phyloP scores from a whole-genome alignment of 1,284 basidiomycete species.

The Ganoderma multipileum region DNA sequence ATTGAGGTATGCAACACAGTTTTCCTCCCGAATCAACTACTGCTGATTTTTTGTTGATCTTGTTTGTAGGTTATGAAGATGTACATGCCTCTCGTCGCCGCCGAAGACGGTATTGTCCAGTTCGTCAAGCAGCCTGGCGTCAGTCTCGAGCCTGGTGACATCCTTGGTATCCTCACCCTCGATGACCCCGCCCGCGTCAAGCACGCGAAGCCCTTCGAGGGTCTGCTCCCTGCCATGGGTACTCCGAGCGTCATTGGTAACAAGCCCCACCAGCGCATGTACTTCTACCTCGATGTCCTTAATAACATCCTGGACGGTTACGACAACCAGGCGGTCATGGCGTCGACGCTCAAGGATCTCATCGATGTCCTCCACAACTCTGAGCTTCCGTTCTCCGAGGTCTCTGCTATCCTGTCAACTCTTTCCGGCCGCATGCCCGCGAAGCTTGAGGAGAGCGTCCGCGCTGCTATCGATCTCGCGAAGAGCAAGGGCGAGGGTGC shows the following conservation, averaged over 20 bases:
- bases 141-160: conserved; percentile 96
- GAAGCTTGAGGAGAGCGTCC: conserved; percentile 90
- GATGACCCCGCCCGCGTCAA: conserved; percentile 98
- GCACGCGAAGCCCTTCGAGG: conserved; percentile 98
- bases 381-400: conserved; percentile 91
- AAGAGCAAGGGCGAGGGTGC: conserved; percentile 70
- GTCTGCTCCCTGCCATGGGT: conserved; percentile 88
- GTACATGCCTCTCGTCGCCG: conserved; percentile 98
- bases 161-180: conserved; percentile 95
- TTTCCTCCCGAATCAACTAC: neutral
- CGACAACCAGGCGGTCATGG: conserved; percentile 92
- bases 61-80: conserved; percentile 93
- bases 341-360: conserved; percentile 83
- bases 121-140: conserved; percentile 99
- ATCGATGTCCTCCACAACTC: conserved; percentile 81
- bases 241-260: conserved; percentile 87
- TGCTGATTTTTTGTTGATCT: neutral
- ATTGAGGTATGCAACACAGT: conserved; percentile 75
- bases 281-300: conserved; percentile 80
- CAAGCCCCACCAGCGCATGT: conserved; percentile 91
- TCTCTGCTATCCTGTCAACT: conserved; percentile 85
- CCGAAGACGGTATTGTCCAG: conserved; percentile 95
- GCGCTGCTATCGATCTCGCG: conserved; percentile 80
- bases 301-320: conserved; percentile 95
- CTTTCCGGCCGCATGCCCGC: conserved; percentile 93